A percentile compares a stretch with the other conserved stretches of the same genome.
These are phyloP conservation scores for Talaromyces amestolkiae DNA, from an alignment of 2,329 filamentous ascomycete species.

Conservation along the genomic window DNA sequence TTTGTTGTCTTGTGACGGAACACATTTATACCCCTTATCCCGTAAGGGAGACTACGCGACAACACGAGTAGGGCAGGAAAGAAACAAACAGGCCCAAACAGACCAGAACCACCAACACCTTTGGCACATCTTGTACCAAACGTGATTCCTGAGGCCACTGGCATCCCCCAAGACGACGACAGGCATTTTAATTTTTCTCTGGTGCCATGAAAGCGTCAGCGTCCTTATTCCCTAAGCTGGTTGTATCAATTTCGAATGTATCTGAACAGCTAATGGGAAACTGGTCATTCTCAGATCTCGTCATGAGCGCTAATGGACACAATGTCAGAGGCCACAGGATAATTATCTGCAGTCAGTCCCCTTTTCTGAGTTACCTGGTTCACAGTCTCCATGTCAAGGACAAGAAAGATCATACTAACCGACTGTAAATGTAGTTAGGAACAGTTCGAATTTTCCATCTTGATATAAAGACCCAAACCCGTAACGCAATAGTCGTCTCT, in stretches of 20 bases:
- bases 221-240: background rate
- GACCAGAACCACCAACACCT: too few species aligned
- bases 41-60: background rate
- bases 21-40: background rate
- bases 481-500: background rate
- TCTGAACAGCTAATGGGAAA: background rate
- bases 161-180: background rate
- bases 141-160: background rate
- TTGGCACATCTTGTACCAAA: background rate
- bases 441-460: background rate
- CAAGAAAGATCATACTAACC: background rate
- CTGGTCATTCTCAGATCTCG: slow-evolving; percentile 5
- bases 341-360: background rate
- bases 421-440: background rate
- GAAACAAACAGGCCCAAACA: background rate
- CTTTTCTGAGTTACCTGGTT: background rate
- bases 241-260: background rate
- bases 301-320: background rate
- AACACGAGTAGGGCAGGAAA: background rate
- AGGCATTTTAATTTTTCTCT: background rate
- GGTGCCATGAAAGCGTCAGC: background rate
- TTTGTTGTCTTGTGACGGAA: background rate
- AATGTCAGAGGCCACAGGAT: background rate
- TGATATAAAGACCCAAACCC: background rate
- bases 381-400: background rate